Conservation (phyloP, 2,329 filamentous ascomycete species). For the Penicillium rolfsii region DNA sequence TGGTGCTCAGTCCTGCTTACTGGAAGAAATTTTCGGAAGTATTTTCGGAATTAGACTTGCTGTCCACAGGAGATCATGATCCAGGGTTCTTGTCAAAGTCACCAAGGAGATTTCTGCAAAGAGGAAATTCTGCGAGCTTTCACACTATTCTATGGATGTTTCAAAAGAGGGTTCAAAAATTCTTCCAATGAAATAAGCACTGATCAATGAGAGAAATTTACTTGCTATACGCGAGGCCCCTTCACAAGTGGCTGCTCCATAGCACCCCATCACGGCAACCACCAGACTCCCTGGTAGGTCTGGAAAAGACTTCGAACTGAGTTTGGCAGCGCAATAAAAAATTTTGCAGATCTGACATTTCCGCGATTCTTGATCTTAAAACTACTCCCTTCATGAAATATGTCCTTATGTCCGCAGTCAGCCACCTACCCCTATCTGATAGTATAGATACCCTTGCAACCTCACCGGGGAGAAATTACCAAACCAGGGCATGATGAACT, state of each 20-base stretch:
- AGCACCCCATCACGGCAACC: neutral
- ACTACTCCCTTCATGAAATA: neutral
- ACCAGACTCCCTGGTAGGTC: neutral
- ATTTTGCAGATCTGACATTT: neutral
- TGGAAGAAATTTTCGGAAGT: neutral
- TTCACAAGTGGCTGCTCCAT: neutral
- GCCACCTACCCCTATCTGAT: neutral
- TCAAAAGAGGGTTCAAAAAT: neutral
- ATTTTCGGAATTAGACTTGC: neutral
- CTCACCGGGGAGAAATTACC: constrained; percentile 9
- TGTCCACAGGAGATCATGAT: neutral
- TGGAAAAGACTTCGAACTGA: neutral
- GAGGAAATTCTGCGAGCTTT: neutral
- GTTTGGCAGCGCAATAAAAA: neutral
- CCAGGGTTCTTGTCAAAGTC: constrained; percentile 4
- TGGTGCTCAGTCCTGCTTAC: neutral
- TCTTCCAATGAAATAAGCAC: neutral
- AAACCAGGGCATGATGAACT: constrained; percentile 7
- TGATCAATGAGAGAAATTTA: neutral
- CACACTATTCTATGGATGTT: neutral
- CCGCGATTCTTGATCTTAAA: neutral
- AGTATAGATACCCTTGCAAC: neutral
- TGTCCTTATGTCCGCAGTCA: neutral
- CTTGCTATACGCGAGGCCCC: constrained; percentile 5
- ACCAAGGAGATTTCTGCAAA: neutral